Conservation (phyloP, 129 eudicot genomes). For the Erigeron canadensis region DNA sequence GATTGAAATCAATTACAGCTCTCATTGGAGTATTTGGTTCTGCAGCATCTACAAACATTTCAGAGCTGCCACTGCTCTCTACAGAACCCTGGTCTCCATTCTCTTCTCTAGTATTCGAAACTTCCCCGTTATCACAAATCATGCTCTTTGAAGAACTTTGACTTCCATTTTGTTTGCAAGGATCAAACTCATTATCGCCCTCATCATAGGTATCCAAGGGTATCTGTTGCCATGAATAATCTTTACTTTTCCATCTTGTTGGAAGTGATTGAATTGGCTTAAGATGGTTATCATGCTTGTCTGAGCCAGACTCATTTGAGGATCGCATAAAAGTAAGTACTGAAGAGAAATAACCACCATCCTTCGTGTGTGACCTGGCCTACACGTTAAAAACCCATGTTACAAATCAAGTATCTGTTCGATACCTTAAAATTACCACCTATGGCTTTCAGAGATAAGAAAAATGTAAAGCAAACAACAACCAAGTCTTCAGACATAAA, state of each 20-base stretch:
- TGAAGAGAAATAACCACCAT: constrained; percentile 53
- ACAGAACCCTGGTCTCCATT: constrained; percentile 50
- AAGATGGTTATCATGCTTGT: constrained; percentile 31
- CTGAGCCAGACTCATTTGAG: constrained; percentile 40
- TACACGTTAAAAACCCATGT: constrained; percentile 42
- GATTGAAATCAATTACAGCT: constrained; percentile 44
- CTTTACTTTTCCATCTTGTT: constrained; percentile 54
- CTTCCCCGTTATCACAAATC: constrained; percentile 23
- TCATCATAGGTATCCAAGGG: constrained; percentile 44
- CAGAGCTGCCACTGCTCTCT: constrained; percentile 53
- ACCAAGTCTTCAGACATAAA: neutral
- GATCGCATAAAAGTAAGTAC: constrained; percentile 54
- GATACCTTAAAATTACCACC: neutral
- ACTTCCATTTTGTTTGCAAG: constrained; percentile 21
- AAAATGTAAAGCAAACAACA: neutral
- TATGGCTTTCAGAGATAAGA: neutral
- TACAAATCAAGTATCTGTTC: constrained; percentile 28
- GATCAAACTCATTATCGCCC: constrained; percentile 22
- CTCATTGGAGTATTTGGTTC: constrained; percentile 44
- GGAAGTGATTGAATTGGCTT: constrained; percentile 52
- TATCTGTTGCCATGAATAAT: constrained; percentile 38
- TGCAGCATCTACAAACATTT: constrained; percentile 59
- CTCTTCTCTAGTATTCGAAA: constrained; percentile 31
- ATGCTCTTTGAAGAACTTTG: constrained; percentile 14
- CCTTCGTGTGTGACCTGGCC: constrained; percentile 61